A percentile compares a stretch with the other conserved stretches of the same genome.
Evolutionary conservation across 495 filamentous ascomycete species (phyloP).

Genomic region (Entonaema liquescens): DNA sequence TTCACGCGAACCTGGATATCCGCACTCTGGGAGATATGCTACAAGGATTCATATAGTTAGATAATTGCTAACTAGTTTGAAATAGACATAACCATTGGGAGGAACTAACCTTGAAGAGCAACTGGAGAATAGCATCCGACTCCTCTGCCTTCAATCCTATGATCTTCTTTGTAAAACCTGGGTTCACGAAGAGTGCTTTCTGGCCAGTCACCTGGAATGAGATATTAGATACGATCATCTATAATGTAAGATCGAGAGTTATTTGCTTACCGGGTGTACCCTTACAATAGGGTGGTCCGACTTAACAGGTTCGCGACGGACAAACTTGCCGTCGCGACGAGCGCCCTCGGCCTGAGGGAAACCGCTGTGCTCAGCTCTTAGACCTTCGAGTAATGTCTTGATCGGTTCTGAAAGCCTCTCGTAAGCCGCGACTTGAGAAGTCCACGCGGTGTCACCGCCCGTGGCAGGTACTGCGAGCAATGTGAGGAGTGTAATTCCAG

Average conservation of each 20-base stretch:
- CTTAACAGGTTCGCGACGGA: conserved; percentile 71
- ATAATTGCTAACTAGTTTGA: no score
- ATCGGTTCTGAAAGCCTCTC: conserved; percentile 72
- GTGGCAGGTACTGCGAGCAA: conserved; percentile 74
- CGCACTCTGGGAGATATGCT: conserved; percentile 57
- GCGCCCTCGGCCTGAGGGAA: conserved; percentile 75
- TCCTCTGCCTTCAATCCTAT: conserved; percentile 76
- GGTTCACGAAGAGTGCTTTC: conserved; percentile 83
- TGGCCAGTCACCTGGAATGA: conserved; percentile 68
- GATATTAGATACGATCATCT: conserved; percentile 6
- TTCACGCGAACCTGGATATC: conserved; percentile 76
- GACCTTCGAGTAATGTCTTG: conserved; percentile 73
- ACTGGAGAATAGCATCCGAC: conserved; percentile 70
- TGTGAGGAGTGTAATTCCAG: conserved; percentile 77
- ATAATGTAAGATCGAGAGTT: not conserved
- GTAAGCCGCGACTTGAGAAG: conserved; percentile 77
- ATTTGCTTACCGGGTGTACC: conserved; percentile 63
- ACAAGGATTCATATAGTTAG: not conserved
- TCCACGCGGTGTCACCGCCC: conserved; percentile 81
- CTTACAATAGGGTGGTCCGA: conserved; percentile 76
- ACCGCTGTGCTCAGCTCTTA: conserved; percentile 76
- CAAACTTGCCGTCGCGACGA: conserved; percentile 65
- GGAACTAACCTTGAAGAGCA: conserved; percentile 69
- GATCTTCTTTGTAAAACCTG: conserved; percentile 81
- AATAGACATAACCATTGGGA: not conserved